Evolutionary conservation across 208 protist genomes (phyloP), one percentile per base, ranked within the genome.

Genomic region (Willaertia magna): DNA sequence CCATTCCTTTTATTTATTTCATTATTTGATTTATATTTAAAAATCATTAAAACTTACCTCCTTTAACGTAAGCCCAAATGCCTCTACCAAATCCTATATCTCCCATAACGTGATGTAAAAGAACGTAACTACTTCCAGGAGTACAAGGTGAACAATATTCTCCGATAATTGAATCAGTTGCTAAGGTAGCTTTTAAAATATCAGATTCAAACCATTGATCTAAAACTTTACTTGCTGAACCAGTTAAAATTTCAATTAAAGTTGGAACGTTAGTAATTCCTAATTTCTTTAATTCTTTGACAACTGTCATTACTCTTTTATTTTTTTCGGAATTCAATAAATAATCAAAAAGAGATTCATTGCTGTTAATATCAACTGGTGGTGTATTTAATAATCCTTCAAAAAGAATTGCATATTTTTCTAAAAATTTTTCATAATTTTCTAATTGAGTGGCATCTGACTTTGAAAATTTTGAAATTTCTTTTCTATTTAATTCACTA

Each of bases 61-160:
- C 87, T 42, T 87, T 14, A 46, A 89, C 88, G 86, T 89, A 89
- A 39, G 88, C 43, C 88, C 88, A 89, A 30, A 89, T 40, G 30
- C 88, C 87, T 39, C 59, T 67, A 30, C 79, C 78, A 42, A 22
- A 55, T 0, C 78, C 78, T 40, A 55, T 42, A 83, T 83, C 78
- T 34, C 90, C 90, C 90, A 91, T 91, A 39, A 91, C 87, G 59
- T 93, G 91, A 84, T 93, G 91, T 0, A 93, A 61, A 4, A 93
- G 86, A 0, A 93, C 91, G 49, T 93, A 93, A 9, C 52, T 87
- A 74, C 46, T 85, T n/a, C 91, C 91, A 34, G 87, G 85, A 20
- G 67, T 46, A 16, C 39, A 48, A 43, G 90, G 90, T 44, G 83
- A 86, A 2, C 74, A 79, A 84, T 91, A 89, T 39, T 86, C 89